A percentile compares a stretch with the other conserved stretches of the same genome.
Evolutionary conservation across 192 early-diverging fungal species (phyloP).

Genomic region (Chytriomyces confervae): DNA sequence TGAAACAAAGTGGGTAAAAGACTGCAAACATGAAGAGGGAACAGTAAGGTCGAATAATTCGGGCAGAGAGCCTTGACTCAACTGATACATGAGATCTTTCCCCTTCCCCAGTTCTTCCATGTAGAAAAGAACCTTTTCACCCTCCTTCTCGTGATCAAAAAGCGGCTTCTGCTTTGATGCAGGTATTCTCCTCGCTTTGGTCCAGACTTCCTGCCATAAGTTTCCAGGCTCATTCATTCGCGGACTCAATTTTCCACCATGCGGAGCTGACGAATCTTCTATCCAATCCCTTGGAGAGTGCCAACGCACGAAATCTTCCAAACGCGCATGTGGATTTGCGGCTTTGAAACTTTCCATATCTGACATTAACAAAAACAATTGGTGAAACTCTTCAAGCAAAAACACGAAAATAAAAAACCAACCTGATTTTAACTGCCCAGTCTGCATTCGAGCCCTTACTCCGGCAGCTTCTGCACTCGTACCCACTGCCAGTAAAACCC

Average conservation of each 20-base stretch:
- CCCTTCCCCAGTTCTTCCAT: constrained; percentile 50
- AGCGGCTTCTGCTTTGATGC: constrained; percentile 74
- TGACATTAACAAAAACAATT: constrained; percentile 5
- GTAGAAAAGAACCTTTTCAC: constrained; percentile 76
- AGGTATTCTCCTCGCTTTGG: constrained; percentile 61
- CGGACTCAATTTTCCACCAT: constrained; percentile 65
- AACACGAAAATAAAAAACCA: constrained; percentile 7
- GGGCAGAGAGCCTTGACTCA: not conserved
- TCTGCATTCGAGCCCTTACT: constrained; percentile 78
- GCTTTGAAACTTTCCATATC: constrained; percentile 96
- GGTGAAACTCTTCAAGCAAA: too few relatives aligned
- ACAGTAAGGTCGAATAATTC: constrained; percentile 11
- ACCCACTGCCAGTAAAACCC: constrained; percentile 78
- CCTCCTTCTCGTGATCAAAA: constrained; percentile 79
- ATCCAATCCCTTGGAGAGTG: constrained; percentile 95
- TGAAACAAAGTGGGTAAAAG: constrained; percentile 76
- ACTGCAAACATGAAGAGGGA: constrained; percentile 21
- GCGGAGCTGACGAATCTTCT: constrained; percentile 46
- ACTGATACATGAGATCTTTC: constrained; percentile 14
- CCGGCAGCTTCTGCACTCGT: constrained; percentile 72
- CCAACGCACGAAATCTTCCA: constrained; percentile 95
- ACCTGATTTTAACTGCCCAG: constrained; percentile 74
- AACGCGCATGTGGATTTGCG: constrained; percentile 76
- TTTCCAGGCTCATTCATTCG: constrained; percentile 83
- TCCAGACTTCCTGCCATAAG: constrained; percentile 89